Conservation (phyloP, 768 basidiomycete genomes). For the Ramaria sp. region DNA sequence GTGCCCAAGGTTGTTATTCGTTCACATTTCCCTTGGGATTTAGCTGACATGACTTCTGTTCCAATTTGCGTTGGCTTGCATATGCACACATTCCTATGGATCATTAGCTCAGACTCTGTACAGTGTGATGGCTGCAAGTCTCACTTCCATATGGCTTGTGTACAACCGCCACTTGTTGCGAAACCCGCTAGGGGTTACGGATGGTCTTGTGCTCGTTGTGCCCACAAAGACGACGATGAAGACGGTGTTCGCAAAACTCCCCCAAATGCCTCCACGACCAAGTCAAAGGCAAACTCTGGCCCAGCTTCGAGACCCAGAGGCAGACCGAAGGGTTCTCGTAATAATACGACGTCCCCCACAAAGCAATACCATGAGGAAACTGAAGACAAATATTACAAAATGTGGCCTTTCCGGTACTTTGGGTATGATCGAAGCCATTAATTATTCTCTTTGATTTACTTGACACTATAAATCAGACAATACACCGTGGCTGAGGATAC, state of each 20-base stretch:
- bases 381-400: constrained; percentile 74
- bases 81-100: too few relatives aligned
- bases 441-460: neutral
- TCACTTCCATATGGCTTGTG: constrained; percentile 91
- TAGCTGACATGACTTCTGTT: neutral
- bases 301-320: constrained; percentile 36
- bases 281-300: constrained; percentile 52
- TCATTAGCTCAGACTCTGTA: constrained; percentile 66
- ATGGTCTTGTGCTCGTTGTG: constrained; percentile 95
- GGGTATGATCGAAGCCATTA: constrained; percentile 47
- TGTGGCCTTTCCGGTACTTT: constrained; percentile 96
- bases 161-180: constrained; percentile 79
- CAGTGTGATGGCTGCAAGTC: constrained; percentile 87
- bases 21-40: neutral
- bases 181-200: constrained; percentile 96
- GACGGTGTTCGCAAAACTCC: constrained; percentile 48
- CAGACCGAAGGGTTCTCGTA: constrained; percentile 69
- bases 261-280: constrained; percentile 21
- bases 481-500: constrained; percentile 91
- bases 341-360: constrained; percentile 36
- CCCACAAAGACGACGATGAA: constrained; percentile 74
- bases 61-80: neutral
- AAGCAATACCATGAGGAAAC: constrained; percentile 64
- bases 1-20: constrained; percentile 66
- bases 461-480: constrained; percentile 36